Conservation (phyloP, 371 early-diverging fungal species). For the Chytridium lagenaria region DNA sequence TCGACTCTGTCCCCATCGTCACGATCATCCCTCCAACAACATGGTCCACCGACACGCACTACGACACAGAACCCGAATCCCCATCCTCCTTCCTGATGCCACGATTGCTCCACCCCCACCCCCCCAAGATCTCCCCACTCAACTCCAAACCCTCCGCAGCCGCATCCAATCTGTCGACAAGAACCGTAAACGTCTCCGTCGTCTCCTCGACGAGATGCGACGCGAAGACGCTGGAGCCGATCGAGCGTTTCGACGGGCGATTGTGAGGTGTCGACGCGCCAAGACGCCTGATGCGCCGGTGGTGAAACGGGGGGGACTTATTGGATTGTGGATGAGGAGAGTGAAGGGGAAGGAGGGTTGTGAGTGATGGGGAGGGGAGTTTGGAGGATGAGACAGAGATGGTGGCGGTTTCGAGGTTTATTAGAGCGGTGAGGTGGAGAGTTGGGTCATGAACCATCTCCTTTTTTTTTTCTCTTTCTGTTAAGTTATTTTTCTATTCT, state of each 20-base stretch:
- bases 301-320: background rate
- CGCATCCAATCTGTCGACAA: constrained; percentile 12
- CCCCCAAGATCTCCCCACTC: background rate
- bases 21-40: background rate
- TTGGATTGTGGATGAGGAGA: background rate
- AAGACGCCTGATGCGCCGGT: constrained; percentile 2
- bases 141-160: background rate
- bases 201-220: constrained; percentile 26
- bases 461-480: too few relatives aligned
- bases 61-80: background rate
- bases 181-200: constrained; percentile 9
- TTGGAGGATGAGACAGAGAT: constrained; percentile 13
- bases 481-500: too few relatives aligned
- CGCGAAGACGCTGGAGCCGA: constrained; percentile 36
- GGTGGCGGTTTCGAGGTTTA: background rate
- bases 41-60: background rate
- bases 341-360: background rate
- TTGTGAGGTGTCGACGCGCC: constrained; percentile 30
- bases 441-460: constrained; percentile 9
- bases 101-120: background rate
- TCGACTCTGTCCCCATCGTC: background rate
- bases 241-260: constrained; percentile 38
- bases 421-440: constrained; percentile 2
- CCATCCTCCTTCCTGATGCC: background rate
- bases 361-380: background rate